Evolutionary conservation across 306 rosid species (phyloP).

Genomic region (Albizia julibrissin): DNA sequence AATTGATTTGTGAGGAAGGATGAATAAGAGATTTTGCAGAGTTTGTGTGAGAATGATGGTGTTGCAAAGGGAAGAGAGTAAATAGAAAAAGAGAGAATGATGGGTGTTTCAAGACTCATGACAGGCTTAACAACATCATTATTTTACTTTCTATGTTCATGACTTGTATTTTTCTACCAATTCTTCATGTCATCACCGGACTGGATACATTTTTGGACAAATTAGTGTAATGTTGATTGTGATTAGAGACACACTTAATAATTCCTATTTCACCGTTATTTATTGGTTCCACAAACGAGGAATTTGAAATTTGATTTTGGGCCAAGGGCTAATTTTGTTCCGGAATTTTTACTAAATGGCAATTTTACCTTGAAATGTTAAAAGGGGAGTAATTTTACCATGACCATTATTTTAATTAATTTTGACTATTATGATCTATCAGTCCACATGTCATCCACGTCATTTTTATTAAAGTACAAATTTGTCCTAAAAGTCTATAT

Average conservation of each 20-base stretch:
- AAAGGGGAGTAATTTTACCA: too few species aligned
- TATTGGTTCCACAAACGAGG: neutral
- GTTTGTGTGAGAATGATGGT: neutral
- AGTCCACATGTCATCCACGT: too few species aligned
- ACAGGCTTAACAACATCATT: slow-evolving; percentile 5
- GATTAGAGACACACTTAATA: neutral
- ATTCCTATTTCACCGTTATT: neutral
- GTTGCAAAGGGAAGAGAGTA: neutral
- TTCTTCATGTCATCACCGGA: neutral
- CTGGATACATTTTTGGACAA: neutral
- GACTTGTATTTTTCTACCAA: neutral
- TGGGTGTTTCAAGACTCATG: neutral
- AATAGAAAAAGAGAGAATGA: neutral
- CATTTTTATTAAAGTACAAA: too few species aligned
- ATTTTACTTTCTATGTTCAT: neutral
- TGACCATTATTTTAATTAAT: too few species aligned
- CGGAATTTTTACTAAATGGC: too few species aligned
- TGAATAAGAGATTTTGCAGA: neutral
- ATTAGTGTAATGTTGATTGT: neutral
- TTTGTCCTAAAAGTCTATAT: too few species aligned
- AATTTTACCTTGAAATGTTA: too few species aligned
- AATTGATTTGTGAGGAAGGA: neutral
- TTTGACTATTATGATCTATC: accelerated
- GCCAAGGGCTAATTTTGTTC: too few species aligned
- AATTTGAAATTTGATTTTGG: neutral